Conservation (phyloP, 257 asterid genomes). For the Penstemon newberryi region DNA sequence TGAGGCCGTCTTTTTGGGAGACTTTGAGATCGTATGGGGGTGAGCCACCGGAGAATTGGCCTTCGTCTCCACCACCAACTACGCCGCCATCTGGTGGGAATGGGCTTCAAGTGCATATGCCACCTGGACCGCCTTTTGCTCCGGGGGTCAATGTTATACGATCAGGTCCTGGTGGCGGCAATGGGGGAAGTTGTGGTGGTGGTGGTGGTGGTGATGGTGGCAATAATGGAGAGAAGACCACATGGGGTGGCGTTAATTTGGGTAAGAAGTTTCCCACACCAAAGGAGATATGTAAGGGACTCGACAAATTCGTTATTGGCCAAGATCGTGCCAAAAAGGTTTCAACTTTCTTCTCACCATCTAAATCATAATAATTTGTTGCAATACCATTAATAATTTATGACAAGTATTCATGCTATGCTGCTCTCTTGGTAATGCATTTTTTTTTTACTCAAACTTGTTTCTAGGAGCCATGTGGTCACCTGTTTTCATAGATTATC, state of each 20-base stretch:
- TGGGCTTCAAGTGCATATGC: constrained; percentile 83
- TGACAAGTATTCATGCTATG: constrained; percentile 18
- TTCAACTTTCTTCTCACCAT: constrained; percentile 13
- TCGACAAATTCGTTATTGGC: constrained; percentile 89
- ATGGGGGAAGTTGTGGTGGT: constrained; percentile 35
- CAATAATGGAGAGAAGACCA: constrained; percentile 50
- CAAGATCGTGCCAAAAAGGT: constrained; percentile 97
- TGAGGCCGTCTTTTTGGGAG: constrained; percentile 74
- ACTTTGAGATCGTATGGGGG: constrained; percentile 67
- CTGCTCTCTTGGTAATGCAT: neutral
- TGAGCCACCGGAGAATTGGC: constrained; percentile 76
- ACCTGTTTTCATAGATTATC: constrained; percentile 11
- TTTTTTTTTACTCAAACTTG: neutral
- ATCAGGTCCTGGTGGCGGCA: constrained; percentile 34
- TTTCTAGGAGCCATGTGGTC: constrained; percentile 24
- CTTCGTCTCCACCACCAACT: constrained; percentile 43
- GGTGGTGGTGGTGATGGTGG: constrained; percentile 34
- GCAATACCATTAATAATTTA: neutral
- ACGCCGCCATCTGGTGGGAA: constrained; percentile 37
- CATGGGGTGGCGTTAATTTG: constrained; percentile 92
- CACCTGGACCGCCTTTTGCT: constrained; percentile 88
- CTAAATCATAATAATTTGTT: neutral
- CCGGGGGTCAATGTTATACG: constrained; percentile 76
- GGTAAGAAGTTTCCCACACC: constrained; percentile 84
- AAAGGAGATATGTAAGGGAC: constrained; percentile 88